phyloP scores from a whole-genome alignment of 78 protist genomes.

The Dictyostelium citrinum region DNA sequence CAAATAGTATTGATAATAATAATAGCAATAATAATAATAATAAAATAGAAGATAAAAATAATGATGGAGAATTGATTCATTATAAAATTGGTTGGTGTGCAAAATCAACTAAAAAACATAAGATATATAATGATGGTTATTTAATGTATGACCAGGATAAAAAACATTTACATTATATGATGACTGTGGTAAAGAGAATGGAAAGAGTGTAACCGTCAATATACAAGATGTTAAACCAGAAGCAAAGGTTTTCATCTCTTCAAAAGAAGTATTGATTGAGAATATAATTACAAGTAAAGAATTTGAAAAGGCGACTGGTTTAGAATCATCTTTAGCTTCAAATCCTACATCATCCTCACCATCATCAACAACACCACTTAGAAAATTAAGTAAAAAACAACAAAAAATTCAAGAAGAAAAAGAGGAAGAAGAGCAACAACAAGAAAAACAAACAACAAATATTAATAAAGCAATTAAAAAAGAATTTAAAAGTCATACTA shows the following conservation, averaged over 20 bases:
- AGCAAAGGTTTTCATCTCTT: not conserved
- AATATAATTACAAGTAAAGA: not conserved
- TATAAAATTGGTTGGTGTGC: constrained; percentile 47
- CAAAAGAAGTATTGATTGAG: constrained; percentile 11
- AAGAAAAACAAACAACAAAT: not conserved
- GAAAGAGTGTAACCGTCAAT: not conserved
- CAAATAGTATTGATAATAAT: too few species aligned
- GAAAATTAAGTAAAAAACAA: not conserved
- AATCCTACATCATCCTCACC: not conserved
- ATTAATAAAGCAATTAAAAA: not conserved
- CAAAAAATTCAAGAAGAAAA: not conserved
- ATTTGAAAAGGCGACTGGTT: not conserved
- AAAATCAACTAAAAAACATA: constrained; percentile 74
- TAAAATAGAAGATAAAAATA: not conserved
- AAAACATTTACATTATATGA: not conserved
- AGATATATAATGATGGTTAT: constrained; percentile 64
- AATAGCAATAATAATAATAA: not conserved
- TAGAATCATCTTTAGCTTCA: not conserved
- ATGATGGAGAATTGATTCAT: not conserved
- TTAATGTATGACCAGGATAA: not conserved
- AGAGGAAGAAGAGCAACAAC: not conserved
- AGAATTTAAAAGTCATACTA: constrained; percentile 42
- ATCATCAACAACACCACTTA: not conserved
- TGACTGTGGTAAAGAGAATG: constrained; percentile 50
- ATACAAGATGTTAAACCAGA: not conserved